These are phyloP conservation scores for Aegilops umbellulata DNA, from an alignment of 176 grass and related monocot genomes.

Conservation along the genomic window DNA sequence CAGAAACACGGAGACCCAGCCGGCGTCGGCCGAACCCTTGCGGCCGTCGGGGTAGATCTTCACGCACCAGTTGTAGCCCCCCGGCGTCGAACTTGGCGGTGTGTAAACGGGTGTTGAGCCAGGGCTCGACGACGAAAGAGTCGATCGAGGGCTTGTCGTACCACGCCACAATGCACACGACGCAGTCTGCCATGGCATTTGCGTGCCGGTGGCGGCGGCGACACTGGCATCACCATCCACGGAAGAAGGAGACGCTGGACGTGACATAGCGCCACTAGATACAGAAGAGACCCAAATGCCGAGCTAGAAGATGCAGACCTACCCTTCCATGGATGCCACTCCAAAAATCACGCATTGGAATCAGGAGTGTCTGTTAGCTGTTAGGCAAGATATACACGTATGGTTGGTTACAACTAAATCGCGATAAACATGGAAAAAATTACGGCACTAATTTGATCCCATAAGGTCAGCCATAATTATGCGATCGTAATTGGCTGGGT, in stretches of 20 bases:
- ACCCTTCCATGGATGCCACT: background rate
- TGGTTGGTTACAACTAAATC: background rate
- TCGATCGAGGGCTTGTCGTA: background rate
- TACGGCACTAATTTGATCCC: background rate
- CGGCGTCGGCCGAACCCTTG: background rate
- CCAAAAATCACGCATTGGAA: background rate
- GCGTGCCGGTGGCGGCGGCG: background rate
- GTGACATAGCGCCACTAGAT: background rate
- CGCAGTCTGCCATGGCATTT: background rate
- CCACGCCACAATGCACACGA: background rate
- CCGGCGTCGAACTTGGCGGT: background rate
- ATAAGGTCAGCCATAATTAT: background rate
- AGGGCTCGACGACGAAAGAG: background rate
- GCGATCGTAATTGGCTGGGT: too few relatives aligned
- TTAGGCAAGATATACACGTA: background rate
- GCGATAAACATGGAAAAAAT: background rate
- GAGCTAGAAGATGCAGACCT: background rate
- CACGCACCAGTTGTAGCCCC: background rate
- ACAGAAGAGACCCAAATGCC: background rate
- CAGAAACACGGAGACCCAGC: background rate
- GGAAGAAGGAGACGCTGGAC: background rate
- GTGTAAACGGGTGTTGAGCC: background rate
- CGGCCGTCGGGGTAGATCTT: background rate
- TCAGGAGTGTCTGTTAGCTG: background rate
- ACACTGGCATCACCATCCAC: background rate